These are phyloP conservation scores for Leccinum aurantiacum DNA, from an alignment of 768 basidiomycete genomes.

Conservation along the genomic window DNA sequence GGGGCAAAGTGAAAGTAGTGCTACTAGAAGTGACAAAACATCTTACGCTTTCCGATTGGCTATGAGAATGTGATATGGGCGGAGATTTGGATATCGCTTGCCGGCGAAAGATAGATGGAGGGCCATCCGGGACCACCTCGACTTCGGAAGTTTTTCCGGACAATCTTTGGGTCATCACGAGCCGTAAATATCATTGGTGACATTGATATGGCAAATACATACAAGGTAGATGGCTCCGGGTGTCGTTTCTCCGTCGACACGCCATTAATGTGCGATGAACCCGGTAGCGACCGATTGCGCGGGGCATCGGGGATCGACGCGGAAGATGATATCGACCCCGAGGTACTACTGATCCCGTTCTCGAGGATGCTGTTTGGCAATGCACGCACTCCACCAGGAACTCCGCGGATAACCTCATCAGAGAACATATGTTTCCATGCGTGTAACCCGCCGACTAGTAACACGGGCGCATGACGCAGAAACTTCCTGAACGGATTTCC, in stretches of 20 bases:
- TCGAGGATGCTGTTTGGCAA: conserved; percentile 23
- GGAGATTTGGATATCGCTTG: conserved; percentile 44
- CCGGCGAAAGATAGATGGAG: conserved; percentile 33
- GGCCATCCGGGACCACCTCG: conserved; percentile 15
- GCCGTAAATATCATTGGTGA: conserved; percentile 13
- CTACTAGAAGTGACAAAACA: conserved; percentile 5
- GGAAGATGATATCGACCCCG: conserved; percentile 25
- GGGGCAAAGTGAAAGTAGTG: conserved; percentile 11
- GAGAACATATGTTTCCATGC: conserved; percentile 73
- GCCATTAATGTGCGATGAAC: conserved; percentile 17
- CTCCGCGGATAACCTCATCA: conserved; percentile 35
- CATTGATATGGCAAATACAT: conserved; percentile 11
- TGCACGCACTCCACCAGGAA: conserved; percentile 15
- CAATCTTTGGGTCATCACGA: conserved; percentile 14
- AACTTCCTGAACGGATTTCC: conserved; percentile 72
- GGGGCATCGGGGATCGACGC: conserved; percentile 15
- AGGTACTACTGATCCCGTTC: conserved; percentile 29
- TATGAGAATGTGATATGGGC: conserved; percentile 47
- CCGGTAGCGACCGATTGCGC: conserved; percentile 14
- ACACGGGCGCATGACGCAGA: conserved; percentile 71
- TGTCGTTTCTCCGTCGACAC: conserved; percentile 18
- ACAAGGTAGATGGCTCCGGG: conserved; percentile 23
- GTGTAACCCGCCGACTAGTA: conserved; percentile 81
- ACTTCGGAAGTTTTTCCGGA: conserved; percentile 15
- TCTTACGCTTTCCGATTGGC: conserved; percentile 52